Base-by-base conservation (phyloP, 768 basidiomycete genomes). In the Ephemerocybe angulata region DNA sequence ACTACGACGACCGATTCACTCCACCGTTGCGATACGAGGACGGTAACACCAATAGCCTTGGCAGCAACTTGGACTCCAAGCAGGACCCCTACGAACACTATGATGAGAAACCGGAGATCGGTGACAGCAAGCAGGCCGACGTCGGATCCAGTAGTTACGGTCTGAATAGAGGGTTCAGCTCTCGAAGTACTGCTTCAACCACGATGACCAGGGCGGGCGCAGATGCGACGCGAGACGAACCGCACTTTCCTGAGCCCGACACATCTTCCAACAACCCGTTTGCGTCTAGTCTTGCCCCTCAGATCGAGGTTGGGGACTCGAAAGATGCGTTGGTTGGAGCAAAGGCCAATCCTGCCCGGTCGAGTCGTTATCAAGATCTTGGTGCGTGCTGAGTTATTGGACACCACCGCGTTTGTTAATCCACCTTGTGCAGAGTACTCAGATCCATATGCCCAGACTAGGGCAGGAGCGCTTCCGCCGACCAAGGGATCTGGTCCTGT, bases 401-500 rank as follows among this genome's bases (percentile, higher is more conserved):
- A 56, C 10, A 54, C 42, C 35, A 1, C 4, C 21, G 24, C 24
- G 22, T 27, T 30, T 43, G 19, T 19, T 33, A 19, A 15, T 30
- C n/a, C 33, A 21, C 25, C n/a, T 11, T 11, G 3, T 8, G 29
- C 62, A 89, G 88, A 89, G 60, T 89, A 87, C 62, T 80, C 79
- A 25, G 87, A 87, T 54, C 83, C 85, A 25, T 66, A 70, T 50
- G 57, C 69, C 51, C 50, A 59, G 8, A 35, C 41, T 15, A 58
- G 60, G 3, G 7, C 48, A 21, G 48, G 8, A 7, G 57, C 65
- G 25, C 19, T 19, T 17, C 15, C 38, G n/a, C 5, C 38, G 5
- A n/a, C 49, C 48, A 47, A 68, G 65, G 7, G 43, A 62, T 8
- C 52, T 65, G 15, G 48, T 3, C 70, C 75, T 3, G 69, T 83